Conservation (phyloP, 2,329 filamentous ascomycete species). For the Laburnicola sp. region DNA sequence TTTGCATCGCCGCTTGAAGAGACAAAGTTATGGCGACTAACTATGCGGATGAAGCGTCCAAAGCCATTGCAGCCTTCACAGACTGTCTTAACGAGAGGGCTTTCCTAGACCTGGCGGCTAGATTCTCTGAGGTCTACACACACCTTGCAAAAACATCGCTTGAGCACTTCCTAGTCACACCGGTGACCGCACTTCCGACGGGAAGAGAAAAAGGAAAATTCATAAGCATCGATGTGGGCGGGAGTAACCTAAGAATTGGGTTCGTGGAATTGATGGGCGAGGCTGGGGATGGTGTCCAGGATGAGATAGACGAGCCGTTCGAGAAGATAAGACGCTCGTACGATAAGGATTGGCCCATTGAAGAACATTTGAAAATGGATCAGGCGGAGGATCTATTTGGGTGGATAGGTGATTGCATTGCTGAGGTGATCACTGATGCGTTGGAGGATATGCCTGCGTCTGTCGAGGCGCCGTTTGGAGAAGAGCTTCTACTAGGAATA, state of each 20-base stretch:
- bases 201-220: slow-evolving; percentile 67
- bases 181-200: slow-evolving; percentile 49
- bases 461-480: slow-evolving; percentile 36
- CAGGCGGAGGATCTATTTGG: slow-evolving; percentile 74
- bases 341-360: slow-evolving; percentile 75
- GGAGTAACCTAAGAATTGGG: slow-evolving; percentile 69
- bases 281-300: slow-evolving; percentile 39
- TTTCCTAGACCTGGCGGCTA: slow-evolving; percentile 39
- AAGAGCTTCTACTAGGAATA: slow-evolving; percentile 65
- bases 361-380: slow-evolving; percentile 71
- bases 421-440: slow-evolving; percentile 68
- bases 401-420: slow-evolving; percentile 82
- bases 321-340: slow-evolving; percentile 60
- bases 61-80: slow-evolving; percentile 37
- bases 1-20: neutral
- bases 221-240: slow-evolving; percentile 57
- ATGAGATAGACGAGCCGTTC: slow-evolving; percentile 20
- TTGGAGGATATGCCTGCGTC: slow-evolving; percentile 42
- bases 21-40: slow-evolving; percentile 21
- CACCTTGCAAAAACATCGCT: slow-evolving; percentile 40
- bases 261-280: slow-evolving; percentile 64
- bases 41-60: slow-evolving; percentile 10
- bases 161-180: slow-evolving; percentile 47
- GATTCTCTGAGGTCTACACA: slow-evolving; percentile 43
- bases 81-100: slow-evolving; percentile 35